A percentile compares a stretch with the other conserved stretches of the same genome.
Evolutionary conservation across 2,329 filamentous ascomycete species (phyloP).

Genomic region (Fusarium palustre): DNA sequence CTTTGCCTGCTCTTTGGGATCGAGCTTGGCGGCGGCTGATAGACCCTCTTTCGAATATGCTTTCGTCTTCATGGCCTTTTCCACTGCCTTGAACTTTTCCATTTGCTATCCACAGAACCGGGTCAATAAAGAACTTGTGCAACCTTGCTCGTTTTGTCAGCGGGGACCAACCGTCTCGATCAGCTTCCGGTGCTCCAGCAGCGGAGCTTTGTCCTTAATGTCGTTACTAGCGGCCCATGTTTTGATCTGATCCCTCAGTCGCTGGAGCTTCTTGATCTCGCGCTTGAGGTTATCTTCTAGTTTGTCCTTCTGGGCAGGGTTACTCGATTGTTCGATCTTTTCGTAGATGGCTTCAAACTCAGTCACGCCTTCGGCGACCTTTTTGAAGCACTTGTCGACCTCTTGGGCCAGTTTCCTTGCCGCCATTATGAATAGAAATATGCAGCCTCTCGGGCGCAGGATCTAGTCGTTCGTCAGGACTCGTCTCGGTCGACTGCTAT

Average conservation of each 20-base stretch:
- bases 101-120: conserved; percentile 75
- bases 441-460: conserved; percentile 35
- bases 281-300: conserved; percentile 97
- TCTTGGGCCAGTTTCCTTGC: conserved; percentile 97
- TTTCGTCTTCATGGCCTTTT: conserved; percentile 99
- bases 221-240: conserved; percentile 99
- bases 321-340: conserved; percentile 93
- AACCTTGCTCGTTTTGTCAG: conserved; percentile 17
- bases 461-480: conserved; percentile 16
- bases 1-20: conserved; percentile 98
- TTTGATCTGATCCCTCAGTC: conserved; percentile 98
- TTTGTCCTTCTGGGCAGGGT: conserved; percentile 97
- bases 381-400: conserved; percentile 99
- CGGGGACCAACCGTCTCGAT: conserved; percentile 87
- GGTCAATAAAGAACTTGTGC: conserved; percentile 35
- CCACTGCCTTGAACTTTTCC: conserved; percentile 99
- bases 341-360: conserved; percentile 97
- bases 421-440: conserved; percentile 74
- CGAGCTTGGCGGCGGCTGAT: conserved; percentile 89
- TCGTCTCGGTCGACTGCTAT: conserved; percentile 14
- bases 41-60: conserved; percentile 98
- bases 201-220: conserved; percentile 98
- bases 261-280: conserved; percentile 99
- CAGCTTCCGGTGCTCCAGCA: conserved; percentile 92
- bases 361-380: conserved; percentile 90